phyloP scores from a whole-genome alignment of 1,284 basidiomycete genomes.

The Leccinum laetum region DNA sequence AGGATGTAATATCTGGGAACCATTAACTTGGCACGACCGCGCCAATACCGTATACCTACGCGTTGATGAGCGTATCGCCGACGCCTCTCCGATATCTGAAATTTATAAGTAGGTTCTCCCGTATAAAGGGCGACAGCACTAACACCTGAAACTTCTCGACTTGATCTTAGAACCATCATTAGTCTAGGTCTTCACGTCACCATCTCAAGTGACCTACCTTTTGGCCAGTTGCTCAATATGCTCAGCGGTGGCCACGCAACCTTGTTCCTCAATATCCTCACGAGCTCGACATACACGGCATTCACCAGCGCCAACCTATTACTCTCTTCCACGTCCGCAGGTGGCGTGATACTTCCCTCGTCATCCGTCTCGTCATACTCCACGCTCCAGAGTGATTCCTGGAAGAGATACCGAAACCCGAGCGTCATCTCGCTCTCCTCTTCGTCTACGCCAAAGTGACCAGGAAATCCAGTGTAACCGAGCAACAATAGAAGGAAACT shows the following conservation, averaged over 20 bases:
- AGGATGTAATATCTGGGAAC: conserved; percentile 74
- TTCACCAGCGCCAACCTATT: conserved; percentile 47
- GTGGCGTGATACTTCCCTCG: conserved; percentile 32
- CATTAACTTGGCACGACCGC: conserved; percentile 7
- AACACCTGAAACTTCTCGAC: conserved; percentile 75
- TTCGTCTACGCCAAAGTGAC: conserved; percentile 79
- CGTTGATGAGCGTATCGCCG: conserved; percentile 62
- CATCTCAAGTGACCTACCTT: conserved; percentile 48
- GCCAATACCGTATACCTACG: conserved; percentile 49
- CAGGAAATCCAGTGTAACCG: conserved; percentile 73
- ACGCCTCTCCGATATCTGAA: conserved; percentile 82
- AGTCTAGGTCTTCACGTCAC: neutral
- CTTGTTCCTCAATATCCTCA: conserved; percentile 55
- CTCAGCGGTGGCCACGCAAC: conserved; percentile 61
- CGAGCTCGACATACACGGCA: conserved; percentile 76
- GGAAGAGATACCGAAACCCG: conserved; percentile 82
- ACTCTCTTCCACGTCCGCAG: conserved; percentile 37
- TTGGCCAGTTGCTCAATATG: conserved; percentile 55
- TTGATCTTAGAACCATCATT: conserved; percentile 53
- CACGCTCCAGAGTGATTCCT: too few relatives aligned
- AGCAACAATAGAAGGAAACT: conserved; percentile 71
- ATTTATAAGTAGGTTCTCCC: conserved; percentile 3
- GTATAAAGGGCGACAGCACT: conserved; percentile 27
- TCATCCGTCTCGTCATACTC: conserved; percentile 15
- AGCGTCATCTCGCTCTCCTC: conserved; percentile 85